Conservation (phyloP, 306 rosid species). For the Fragaria nilgerrensis region DNA sequence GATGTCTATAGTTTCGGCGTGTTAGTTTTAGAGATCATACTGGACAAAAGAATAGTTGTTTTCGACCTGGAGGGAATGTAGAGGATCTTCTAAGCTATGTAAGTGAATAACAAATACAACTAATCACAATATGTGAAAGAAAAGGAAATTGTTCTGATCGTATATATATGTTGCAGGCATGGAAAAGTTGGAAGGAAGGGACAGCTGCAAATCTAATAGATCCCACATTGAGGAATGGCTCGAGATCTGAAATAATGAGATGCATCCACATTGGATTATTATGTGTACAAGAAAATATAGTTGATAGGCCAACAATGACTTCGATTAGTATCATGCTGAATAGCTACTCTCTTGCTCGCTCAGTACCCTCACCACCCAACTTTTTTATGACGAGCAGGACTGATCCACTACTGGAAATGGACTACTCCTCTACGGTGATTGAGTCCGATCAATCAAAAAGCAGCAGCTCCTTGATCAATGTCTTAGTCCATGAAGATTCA, state of each 20-base stretch:
- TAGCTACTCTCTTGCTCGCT: not conserved
- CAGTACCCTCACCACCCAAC: not conserved
- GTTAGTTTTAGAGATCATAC: slow-evolving; percentile 48
- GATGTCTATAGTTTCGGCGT: slow-evolving; percentile 57
- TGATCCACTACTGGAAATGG: not conserved
- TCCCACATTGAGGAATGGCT: not conserved
- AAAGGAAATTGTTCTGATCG: not conserved
- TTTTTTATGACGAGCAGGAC: not conserved
- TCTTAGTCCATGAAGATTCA: not conserved
- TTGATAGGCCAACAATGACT: slow-evolving; percentile 9
- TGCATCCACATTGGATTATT: not conserved
- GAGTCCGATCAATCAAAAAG: not conserved
- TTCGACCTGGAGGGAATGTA: slow-evolving; percentile 17
- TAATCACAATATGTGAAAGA: not conserved
- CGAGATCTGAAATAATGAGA: too few species aligned
- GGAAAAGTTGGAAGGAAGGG: slow-evolving; percentile 51
- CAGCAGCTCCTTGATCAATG: not conserved
- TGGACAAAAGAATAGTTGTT: slow-evolving; percentile 31
- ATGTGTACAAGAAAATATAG: not conserved
- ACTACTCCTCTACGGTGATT: not conserved
- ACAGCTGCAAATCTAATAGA: slow-evolving; percentile 32
- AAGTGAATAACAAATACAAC: slow-evolving; percentile 16
- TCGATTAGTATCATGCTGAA: not conserved
- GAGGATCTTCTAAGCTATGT: slow-evolving; percentile 40
- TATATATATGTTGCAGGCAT: slow-evolving; percentile 38